Conservation (phyloP, 192 early-diverging fungal genomes). For the Diversispora eburnea region DNA sequence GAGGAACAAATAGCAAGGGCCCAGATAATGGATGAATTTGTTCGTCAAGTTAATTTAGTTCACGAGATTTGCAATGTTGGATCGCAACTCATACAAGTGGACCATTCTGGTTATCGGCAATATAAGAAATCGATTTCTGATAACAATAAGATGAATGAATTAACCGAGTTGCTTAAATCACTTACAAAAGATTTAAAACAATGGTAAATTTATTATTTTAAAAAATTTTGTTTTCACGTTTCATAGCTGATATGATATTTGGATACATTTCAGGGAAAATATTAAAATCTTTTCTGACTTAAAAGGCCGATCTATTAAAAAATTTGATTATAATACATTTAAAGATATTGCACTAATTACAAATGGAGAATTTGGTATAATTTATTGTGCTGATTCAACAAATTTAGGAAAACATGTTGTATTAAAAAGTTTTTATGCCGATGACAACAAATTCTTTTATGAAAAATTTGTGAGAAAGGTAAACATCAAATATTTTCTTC, state of each 20-base stretch:
- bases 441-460: no score
- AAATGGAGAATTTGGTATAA: no score
- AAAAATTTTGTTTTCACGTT: background rate
- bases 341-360: no score
- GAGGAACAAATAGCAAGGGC: background rate
- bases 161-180: background rate
- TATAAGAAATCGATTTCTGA: background rate
- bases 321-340: no score
- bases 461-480: no score
- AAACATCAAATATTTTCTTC: no score
- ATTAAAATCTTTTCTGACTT: no score
- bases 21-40: slow-evolving; percentile 19
- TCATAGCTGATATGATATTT: background rate
- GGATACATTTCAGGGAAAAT: slow-evolving; percentile 8
- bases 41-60: slow-evolving; percentile 28
- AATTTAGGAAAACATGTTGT: no score
- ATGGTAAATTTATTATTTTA: background rate
- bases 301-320: no score
- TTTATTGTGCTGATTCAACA: no score
- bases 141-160: slow-evolving; percentile 5
- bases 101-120: slow-evolving; percentile 27
- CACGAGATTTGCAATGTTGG: slow-evolving; percentile 21
- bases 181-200: slow-evolving; percentile 10
- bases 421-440: no score
- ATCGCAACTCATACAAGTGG: slow-evolving; percentile 24